These are phyloP conservation scores for Leccinum disarticulatum DNA, from an alignment of 768 basidiomycete genomes.

Conservation along the genomic window DNA sequence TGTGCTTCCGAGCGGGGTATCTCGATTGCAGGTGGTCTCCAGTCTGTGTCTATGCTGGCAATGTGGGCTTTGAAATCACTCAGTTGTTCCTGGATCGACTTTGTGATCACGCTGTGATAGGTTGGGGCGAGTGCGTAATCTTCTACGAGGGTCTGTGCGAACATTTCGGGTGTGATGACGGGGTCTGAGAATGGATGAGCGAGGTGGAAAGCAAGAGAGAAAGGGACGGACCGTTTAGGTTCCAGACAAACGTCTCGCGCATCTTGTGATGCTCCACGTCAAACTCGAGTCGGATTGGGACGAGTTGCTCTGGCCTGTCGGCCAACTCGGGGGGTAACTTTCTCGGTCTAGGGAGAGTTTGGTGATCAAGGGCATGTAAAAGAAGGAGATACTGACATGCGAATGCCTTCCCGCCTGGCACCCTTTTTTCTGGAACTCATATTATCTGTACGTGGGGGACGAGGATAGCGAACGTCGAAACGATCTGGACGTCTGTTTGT, in stretches of 20 bases:
- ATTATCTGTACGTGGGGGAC: slow-evolving; percentile 38
- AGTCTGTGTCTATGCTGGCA: slow-evolving; percentile 50
- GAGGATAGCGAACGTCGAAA: slow-evolving; percentile 59
- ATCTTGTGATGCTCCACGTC: slow-evolving; percentile 94
- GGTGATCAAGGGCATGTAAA: not conserved
- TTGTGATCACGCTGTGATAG: slow-evolving; percentile 68
- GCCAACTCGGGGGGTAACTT: slow-evolving; percentile 55
- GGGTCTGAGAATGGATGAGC: slow-evolving; percentile 55
- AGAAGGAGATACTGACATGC: slow-evolving; percentile 57
- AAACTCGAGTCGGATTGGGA: slow-evolving; percentile 95
- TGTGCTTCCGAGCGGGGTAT: slow-evolving; percentile 25
- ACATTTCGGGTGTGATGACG: slow-evolving; percentile 83
- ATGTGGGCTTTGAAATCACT: slow-evolving; percentile 75
- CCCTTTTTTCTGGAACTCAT: slow-evolving; percentile 46
- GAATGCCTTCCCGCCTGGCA: slow-evolving; percentile 66
- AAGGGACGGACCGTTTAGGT: slow-evolving; percentile 74
- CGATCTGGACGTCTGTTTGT: slow-evolving; percentile 31
- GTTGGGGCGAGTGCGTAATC: slow-evolving; percentile 77
- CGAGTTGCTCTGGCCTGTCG: slow-evolving; percentile 73
- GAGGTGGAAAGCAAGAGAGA: not conserved
- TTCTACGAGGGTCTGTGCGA: slow-evolving; percentile 88
- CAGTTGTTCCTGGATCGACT: slow-evolving; percentile 87
- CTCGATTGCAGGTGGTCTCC: slow-evolving; percentile 25
- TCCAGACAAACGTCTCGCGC: slow-evolving; percentile 98
- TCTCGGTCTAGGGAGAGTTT: slow-evolving; percentile 48